Base-by-base conservation (phyloP, 2,329 filamentous ascomycete species). In the Beauveria medogensis region DNA sequence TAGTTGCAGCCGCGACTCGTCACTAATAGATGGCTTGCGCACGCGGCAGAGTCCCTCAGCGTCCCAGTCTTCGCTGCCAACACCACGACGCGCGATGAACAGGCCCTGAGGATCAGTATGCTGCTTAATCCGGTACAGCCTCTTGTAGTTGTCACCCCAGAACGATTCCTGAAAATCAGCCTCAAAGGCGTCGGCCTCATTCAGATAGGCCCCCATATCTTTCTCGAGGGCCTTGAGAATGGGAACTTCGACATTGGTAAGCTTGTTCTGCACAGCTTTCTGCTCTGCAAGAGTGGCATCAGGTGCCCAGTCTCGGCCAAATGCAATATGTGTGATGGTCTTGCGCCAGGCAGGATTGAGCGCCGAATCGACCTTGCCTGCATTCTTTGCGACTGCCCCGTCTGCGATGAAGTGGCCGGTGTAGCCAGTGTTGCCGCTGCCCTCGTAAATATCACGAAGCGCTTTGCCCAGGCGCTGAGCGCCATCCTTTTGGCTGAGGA, bases 331-430 rank as follows among this genome's bases (percentile, higher is more conserved):
- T n/a, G 69, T 66, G n/a, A 72, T 62, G 10, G 75, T 69, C 24
- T 72, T 70, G 30, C 76, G 69, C 73, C 76, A 79, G 2, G 74
- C 74, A 0, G 76, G 75, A 62, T 76, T 76, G 5, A 75, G 64
- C 1, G 75, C 73, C 61, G 70, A 74, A 61, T 74, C 67, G 26
- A 73, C 65, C 43, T 54, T 55, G 26, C 67, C 69, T 8, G 63
- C 61, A 34, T 64, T 68, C 4, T 28, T n/a, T 8, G 55, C 55
- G 7, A 62, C 61, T 12, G 55, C 55, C 14, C 61, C 61, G 43
- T 53, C 61, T 28, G 63, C 65, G 2, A 65, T 67, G 22, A 66
- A 34, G 43, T 65, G 64, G 41, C 65, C 55, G 20, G 63, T 67
- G 41, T 64, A 67, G 3, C 64, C 64, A 6, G 63, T 56, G 41